Evolutionary conservation across 495 filamentous ascomycete genomes (phyloP), one percentile per base, ranked within the genome.

Genomic region (Aspergillus nidulans): DNA sequence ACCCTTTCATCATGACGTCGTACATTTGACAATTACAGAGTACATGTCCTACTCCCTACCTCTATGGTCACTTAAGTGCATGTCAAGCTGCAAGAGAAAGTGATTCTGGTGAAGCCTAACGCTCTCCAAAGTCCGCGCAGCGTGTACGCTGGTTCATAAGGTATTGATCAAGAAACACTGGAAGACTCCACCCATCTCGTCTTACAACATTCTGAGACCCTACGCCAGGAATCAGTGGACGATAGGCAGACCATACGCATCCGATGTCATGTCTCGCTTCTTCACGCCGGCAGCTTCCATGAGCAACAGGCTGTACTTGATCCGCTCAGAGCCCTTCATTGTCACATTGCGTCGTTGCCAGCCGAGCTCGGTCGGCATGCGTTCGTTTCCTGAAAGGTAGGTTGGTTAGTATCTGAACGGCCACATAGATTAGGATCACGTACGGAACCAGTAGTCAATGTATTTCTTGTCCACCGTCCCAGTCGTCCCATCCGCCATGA

Each of bases 381-480:
- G 56, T 16, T 58, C 56, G 25, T 58, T 53, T 16, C 56, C 56
- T 58, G 28, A 34, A 5, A 12, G n/a, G n/a, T n/a, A n/a, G n/a
- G n/a, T n/a, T n/a, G n/a, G n/a, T n/a, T n/a, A n/a, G n/a, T n/a
- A n/a, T n/a, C n/a, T n/a, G n/a, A n/a, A n/a, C n/a, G n/a, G n/a
- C n/a, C n/a, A n/a, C n/a, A n/a, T n/a, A 36, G n/a, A 18, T 15
- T 13, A 25, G 21, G 26, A 9, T 4, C 9, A 53, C 49, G 4
- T 43, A 58, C 56, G 56, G 32, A 58, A 52, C 56, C 56, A 58
- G 24, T 58, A 58, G 9, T 58, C 49, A 26, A 58, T 58, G 20
- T 39, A 58, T 43, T 30, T 41, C 49, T 44, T 58, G 3, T 15
- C 30, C 10, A 58, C 56, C 8, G 49, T 58, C 16, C 56, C 56